Conservation (phyloP, 108 stramenopile genomes). For the Parietichytrium sp. region DNA sequence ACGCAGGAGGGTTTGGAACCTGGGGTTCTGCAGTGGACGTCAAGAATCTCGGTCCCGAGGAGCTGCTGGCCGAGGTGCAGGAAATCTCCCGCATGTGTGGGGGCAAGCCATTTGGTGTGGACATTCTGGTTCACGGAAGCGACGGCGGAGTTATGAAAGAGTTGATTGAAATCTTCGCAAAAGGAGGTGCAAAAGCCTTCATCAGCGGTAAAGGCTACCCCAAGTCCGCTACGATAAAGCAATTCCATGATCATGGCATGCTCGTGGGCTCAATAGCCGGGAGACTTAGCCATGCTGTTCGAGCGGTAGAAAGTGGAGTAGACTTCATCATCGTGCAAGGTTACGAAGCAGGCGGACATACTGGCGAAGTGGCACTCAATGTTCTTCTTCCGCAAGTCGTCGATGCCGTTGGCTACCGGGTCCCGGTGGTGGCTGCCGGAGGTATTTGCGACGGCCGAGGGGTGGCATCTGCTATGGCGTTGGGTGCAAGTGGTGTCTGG, state of each 20-base stretch:
- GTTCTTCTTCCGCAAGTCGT: constrained; percentile 10
- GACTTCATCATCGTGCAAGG: constrained; percentile 15
- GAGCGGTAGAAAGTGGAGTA: not conserved
- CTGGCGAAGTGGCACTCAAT: not conserved
- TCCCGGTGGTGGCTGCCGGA: not conserved
- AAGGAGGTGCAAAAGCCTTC: not conserved
- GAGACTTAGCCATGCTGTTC: not conserved
- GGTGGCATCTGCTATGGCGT: not conserved
- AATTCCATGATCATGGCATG: constrained; percentile 8
- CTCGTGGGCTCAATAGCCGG: not conserved
- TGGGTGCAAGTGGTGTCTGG: constrained; percentile 23
- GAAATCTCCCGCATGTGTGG: too few relatives aligned
- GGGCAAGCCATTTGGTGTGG: too few relatives aligned
- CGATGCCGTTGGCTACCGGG: not conserved
- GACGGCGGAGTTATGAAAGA: too few relatives aligned
- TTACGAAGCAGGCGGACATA: constrained; percentile 15
- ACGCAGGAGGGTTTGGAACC: too few relatives aligned
- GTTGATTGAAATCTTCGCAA: not conserved
- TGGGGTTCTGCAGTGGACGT: too few relatives aligned
- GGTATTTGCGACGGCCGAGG: not conserved
- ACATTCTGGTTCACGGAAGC: too few relatives aligned
- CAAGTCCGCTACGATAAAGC: not conserved
- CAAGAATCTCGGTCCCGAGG: not conserved
- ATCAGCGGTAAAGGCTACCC: not conserved
- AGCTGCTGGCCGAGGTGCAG: too few relatives aligned